Conservation (phyloP, 192 early-diverging fungal species). For the Gonapodya sp. region DNA sequence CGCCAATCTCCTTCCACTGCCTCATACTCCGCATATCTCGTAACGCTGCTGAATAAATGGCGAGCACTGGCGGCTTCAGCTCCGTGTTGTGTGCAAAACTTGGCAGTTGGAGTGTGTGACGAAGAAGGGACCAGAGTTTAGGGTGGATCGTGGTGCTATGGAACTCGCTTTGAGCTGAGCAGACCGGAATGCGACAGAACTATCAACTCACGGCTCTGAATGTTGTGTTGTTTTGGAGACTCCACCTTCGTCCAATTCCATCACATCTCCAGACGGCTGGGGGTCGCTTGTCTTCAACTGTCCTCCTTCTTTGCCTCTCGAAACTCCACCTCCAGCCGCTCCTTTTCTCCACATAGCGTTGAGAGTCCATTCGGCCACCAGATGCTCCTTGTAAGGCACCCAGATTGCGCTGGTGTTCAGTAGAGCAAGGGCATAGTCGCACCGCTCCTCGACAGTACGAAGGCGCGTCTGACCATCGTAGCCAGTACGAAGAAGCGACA, state of each 20-base stretch:
- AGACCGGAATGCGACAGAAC: too few species aligned
- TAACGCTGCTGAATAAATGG: not conserved
- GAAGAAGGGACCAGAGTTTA: not conserved
- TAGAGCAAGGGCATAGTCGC: not conserved
- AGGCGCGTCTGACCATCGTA: not conserved
- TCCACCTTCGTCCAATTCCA: not conserved
- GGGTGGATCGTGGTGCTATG: not conserved
- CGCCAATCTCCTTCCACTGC: not conserved
- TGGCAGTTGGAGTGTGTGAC: not conserved
- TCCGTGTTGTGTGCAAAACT: not conserved
- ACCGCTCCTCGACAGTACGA: not conserved
- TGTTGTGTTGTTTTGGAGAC: not conserved
- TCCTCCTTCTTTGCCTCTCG: not conserved
- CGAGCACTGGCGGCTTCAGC: not conserved
- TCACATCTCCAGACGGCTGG: not conserved
- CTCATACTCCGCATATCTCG: not conserved
- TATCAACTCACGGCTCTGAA: not conserved
- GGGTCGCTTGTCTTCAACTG: not conserved
- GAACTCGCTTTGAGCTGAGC: not conserved
- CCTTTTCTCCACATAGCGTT: slow-evolving; percentile 4
- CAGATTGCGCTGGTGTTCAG: not conserved
- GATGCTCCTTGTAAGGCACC: not conserved
- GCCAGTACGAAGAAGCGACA: not conserved
- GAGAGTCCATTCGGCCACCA: not conserved
- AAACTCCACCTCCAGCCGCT: not conserved